Base-by-base conservation (phyloP, 2,329 filamentous ascomycete species). In the Mycosphaerella arachidis region DNA sequence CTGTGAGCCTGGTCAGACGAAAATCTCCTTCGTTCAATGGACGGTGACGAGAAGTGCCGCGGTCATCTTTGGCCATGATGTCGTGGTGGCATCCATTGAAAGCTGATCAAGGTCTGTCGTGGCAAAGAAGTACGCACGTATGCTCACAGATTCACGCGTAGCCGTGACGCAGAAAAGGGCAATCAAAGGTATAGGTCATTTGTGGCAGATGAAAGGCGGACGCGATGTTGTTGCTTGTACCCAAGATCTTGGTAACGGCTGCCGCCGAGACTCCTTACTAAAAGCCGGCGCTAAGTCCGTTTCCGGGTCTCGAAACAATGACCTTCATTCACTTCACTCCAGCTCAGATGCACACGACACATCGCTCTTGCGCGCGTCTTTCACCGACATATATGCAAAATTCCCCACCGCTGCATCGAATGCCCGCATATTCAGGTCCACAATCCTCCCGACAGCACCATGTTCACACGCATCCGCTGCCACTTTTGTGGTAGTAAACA, bases 401-500 rank as follows among this genome's bases (percentile, higher is more conserved):
- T 43, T 18, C 3, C 8, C 18, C 2, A 43, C 40, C 3, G 40
- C 40, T 43, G 40, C 40, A 43, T 43, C 40, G 40, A 43, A 43
- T 43, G 40, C 18, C 6, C 40, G n/a, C 13, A 18, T 18, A 20
- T 10, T 27, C 31, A 9, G 18, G 6, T 3, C 31, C 6, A 3
- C n/a, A 6, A 37, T 24, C 7, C 30, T 40, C 33, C 35, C 31
- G 29, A 48, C 51, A n/a, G 13, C 29, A 65, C 64, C 55, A 62
- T 70, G 53, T 67, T 68, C 66, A 60, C 65, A 37, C 69, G 70
- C 43, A 64, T 73, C 29, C 64, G 65, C 57, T 96, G 92, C 81
- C 93, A 95, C 79, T 95, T 93, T 75, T 96, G 92, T 75, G 88
- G 89, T 67, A 81, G 81, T 72, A 85, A 83, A 67, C 89, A 88